Percentiles rank a stretch among this genome's conserved stretches.
Evolutionary conservation across 2,329 filamentous ascomycete genomes (phyloP).

Genomic region (Stachybotrys chartarum): DNA sequence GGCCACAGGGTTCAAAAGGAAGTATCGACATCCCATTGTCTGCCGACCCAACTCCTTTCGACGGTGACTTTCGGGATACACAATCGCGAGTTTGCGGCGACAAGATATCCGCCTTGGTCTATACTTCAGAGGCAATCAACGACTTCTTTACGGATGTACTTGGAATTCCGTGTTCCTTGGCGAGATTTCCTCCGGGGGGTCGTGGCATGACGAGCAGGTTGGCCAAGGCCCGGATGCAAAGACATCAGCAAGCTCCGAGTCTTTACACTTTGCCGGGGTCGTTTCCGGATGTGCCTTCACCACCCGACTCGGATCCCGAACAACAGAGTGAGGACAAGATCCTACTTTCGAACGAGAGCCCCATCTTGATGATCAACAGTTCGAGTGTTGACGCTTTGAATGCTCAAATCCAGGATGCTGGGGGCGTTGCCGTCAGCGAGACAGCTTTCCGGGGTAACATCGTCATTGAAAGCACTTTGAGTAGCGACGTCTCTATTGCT

Average conservation of each 20-base stretch:
- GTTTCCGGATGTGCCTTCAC: constrained; percentile 35
- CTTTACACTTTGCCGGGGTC: constrained; percentile 29
- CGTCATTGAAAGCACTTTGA: constrained; percentile 48
- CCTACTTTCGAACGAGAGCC: constrained; percentile 85
- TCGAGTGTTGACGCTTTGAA: constrained; percentile 78
- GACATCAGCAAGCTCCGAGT: constrained; percentile 41
- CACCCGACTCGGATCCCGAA: constrained; percentile 51
- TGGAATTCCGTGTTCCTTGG: constrained; percentile 73
- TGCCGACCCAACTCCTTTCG: constrained; percentile 54
- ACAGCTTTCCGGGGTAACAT: constrained; percentile 87
- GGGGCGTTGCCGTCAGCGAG: constrained; percentile 58
- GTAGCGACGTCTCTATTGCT: constrained; percentile 36
- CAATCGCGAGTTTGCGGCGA: constrained; percentile 77
- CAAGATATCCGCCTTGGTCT: constrained; percentile 61
- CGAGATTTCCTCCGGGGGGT: constrained; percentile 69
- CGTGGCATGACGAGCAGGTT: constrained; percentile 54
- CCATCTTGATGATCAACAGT: constrained; percentile 76
- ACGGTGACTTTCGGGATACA: constrained; percentile 20
- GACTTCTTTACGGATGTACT: constrained; percentile 71
- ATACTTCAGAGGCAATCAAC: constrained; percentile 58
- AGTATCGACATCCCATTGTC: constrained; percentile 55
- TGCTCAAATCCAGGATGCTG: constrained; percentile 54
- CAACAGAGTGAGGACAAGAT: constrained; percentile 44
- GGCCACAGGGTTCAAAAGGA: constrained; percentile 16
- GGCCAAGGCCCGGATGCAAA: constrained; percentile 63